Evolutionary conservation across 164 flowering plant species (phyloP).

Genomic region (Vitis vinifera): DNA sequence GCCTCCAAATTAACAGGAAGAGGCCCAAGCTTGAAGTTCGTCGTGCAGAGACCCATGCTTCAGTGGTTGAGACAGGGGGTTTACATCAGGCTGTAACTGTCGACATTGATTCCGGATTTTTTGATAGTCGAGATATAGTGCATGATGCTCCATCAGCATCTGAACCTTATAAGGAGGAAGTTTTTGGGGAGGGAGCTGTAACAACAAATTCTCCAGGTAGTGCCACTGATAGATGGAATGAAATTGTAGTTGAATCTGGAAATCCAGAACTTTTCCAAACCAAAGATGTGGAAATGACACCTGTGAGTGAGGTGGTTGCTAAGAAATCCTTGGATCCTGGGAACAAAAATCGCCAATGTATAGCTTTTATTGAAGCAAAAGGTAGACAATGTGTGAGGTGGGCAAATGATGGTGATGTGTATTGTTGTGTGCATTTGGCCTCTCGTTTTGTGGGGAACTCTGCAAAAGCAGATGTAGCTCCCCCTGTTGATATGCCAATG

Average conservation of each 20-base stretch:
- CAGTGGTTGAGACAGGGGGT: conserved; percentile 33
- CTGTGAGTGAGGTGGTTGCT: conserved; percentile 28
- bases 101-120: conserved; percentile 48
- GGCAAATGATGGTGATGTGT: conserved; percentile 92
- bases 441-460: conserved; percentile 50
- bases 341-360: conserved; percentile 65
- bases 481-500: conserved; percentile 46
- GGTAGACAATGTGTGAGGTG: conserved; percentile 95
- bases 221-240: conserved; percentile 52
- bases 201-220: conserved; percentile 19
- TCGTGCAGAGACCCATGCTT: conserved; percentile 73
- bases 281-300: conserved; percentile 38
- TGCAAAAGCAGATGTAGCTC: conserved; percentile 42
- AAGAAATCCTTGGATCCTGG: conserved; percentile 35
- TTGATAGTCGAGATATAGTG: conserved; percentile 31
- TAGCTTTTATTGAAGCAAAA: conserved; percentile 87
- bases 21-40: conserved; percentile 97
- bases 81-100: conserved; percentile 31
- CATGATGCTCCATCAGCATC: conserved; percentile 24
- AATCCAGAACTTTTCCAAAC: conserved; percentile 27
- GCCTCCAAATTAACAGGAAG: conserved; percentile 57
- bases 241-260: conserved; percentile 58
- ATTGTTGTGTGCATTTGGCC: conserved; percentile 91
- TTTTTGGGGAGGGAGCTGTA: conserved; percentile 21
- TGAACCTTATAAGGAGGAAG: conserved; percentile 29